Evolutionary conservation across 306 rosid genomes (phyloP).

Genomic region (Trichosanthes truncata): DNA sequence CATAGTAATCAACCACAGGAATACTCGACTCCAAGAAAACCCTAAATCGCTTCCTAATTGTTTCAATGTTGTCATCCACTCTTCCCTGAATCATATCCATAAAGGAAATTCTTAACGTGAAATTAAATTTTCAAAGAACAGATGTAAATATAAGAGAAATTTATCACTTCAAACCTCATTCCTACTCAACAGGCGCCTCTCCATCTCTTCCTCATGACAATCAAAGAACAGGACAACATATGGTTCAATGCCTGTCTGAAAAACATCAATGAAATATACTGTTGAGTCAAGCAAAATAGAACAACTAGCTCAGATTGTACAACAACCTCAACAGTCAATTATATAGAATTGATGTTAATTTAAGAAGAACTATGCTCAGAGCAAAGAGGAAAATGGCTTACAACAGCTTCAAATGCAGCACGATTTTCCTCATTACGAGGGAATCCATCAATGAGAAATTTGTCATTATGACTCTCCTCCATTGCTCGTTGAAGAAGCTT

Average conservation of each 20-base stretch:
- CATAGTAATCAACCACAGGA: conserved; percentile 72
- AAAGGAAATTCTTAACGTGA: neutral
- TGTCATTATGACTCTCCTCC: conserved; percentile 60
- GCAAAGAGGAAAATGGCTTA: conserved; percentile 21
- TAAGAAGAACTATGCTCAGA: neutral
- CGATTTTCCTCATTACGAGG: conserved; percentile 99
- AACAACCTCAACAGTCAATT: neutral
- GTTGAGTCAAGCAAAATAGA: neutral
- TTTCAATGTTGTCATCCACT: conserved; percentile 92
- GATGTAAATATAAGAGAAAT: neutral
- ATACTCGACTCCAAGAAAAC: conserved; percentile 88
- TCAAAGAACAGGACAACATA: conserved; percentile 72
- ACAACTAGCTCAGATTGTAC: neutral
- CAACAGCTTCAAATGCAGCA: conserved; percentile 93
- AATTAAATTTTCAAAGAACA: neutral
- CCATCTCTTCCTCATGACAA: conserved; percentile 88
- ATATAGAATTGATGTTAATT: neutral
- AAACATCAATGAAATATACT: conserved; percentile 7
- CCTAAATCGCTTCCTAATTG: conserved; percentile 85
- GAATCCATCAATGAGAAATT: conserved; percentile 96
- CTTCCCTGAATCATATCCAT: conserved; percentile 55
- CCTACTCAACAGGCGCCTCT: conserved; percentile 74
- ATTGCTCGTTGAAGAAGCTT: conserved; percentile 86
- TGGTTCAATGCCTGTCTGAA: conserved; percentile 90
- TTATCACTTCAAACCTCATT: conserved; percentile 56